phyloP scores from a whole-genome alignment of 768 basidiomycete genomes.

The Vararia minispora region DNA sequence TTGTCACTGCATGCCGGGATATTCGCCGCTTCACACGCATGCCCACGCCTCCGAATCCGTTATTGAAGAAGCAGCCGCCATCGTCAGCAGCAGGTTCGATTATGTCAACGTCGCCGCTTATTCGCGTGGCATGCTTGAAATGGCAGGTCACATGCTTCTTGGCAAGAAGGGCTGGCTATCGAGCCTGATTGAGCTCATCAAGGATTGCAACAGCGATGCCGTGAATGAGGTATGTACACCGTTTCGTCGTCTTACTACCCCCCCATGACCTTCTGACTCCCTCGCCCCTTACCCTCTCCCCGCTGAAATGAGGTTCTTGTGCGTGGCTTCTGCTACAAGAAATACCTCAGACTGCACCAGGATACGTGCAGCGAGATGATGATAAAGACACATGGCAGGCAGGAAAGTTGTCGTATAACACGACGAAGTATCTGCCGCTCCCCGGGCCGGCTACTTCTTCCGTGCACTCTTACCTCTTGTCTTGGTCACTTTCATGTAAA shows the following conservation, averaged over 20 bases:
- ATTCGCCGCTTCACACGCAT: conserved; percentile 36
- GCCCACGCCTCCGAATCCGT: conserved; percentile 23
- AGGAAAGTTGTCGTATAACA: conserved; percentile 23
- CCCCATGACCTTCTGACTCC: too few relatives aligned
- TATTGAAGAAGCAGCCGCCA: conserved; percentile 36
- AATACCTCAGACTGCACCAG: conserved; percentile 54
- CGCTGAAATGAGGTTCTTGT: conserved; percentile 78
- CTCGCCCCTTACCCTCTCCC: too few relatives aligned
- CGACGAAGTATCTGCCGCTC: conserved; percentile 35
- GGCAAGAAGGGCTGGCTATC: conserved; percentile 74
- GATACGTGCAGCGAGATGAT: conserved; percentile 34
- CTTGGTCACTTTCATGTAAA: neutral
- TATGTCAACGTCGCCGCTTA: conserved; percentile 60
- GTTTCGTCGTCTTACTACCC: conserved; percentile 1
- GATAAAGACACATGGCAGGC: conserved; percentile 28
- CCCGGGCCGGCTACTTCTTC: conserved; percentile 59
- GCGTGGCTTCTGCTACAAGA: conserved; percentile 68
- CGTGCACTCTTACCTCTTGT: conserved; percentile 24
- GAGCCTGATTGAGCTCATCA: conserved; percentile 71
- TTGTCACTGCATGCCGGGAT: conserved; percentile 41
- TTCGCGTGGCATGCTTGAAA: conserved; percentile 45
- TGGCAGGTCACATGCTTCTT: conserved; percentile 54
- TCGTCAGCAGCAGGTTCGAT: conserved; percentile 73
- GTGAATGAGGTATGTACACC: conserved; percentile 69
- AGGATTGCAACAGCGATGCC: conserved; percentile 75